A percentile compares a stretch with the other conserved stretches of the same genome.
Evolutionary conservation across 140 eudicot species (phyloP).

Genomic region (Ambrosia hybrid): DNA sequence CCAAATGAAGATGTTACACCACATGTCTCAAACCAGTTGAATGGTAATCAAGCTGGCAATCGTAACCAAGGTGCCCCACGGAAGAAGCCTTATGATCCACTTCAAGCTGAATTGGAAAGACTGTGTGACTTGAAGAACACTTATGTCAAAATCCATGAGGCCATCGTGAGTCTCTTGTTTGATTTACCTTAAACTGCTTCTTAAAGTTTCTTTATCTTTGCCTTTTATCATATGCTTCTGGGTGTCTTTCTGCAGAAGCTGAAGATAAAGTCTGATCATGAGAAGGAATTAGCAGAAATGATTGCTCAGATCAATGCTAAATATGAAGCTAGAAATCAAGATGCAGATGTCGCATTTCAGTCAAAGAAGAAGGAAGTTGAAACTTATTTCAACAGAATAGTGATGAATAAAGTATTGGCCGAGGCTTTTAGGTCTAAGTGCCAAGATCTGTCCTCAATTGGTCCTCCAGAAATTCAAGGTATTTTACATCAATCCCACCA

Average conservation of each 20-base stretch:
- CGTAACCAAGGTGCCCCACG: constrained; percentile 31
- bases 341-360: constrained; percentile 47
- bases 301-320: constrained; percentile 43
- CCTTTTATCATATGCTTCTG: constrained; percentile 2
- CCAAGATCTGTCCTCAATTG: constrained; percentile 47
- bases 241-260: constrained; percentile 43
- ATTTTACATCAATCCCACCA: background rate
- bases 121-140: constrained; percentile 44
- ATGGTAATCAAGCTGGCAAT: constrained; percentile 25
- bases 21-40: constrained; percentile 15
- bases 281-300: constrained; percentile 60
- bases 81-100: constrained; percentile 50
- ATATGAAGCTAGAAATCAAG: constrained; percentile 49
- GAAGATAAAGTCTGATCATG: constrained; percentile 58
- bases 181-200: constrained; percentile 1
- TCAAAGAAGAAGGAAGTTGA: constrained; percentile 52
- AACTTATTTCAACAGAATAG: constrained; percentile 32
- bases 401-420: constrained; percentile 57
- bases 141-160: constrained; percentile 39
- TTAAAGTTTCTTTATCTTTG: constrained; percentile 1
- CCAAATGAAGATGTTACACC: constrained; percentile 31
- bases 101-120: constrained; percentile 58
- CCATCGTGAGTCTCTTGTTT: constrained; percentile 45
- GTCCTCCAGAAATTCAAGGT: constrained; percentile 39
- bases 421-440: constrained; percentile 58